phyloP scores from a whole-genome alignment of 2,329 filamentous ascomycete genomes.

The Aspergillus sp. region DNA sequence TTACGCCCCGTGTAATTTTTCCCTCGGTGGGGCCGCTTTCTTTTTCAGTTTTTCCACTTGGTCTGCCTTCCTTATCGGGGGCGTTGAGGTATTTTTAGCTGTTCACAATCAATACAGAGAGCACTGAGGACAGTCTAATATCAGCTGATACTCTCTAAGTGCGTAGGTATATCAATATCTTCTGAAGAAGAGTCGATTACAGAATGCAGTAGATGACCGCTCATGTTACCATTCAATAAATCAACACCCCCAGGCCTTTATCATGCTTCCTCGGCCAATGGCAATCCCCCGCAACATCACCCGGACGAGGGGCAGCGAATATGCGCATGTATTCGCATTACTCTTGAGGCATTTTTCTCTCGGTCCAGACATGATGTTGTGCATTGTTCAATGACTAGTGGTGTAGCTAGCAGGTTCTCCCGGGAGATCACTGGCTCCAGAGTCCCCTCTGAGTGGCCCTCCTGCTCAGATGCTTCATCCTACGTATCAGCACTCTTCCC shows the following conservation, averaged over 20 bases:
- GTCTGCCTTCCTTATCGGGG: neutral
- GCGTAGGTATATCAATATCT: neutral
- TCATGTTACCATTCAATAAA: too few relatives aligned
- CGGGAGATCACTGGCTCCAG: too few relatives aligned
- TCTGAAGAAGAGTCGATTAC: too few relatives aligned
- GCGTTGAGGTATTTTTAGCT: neutral
- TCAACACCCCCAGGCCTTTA: too few relatives aligned
- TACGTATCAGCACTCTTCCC: neutral
- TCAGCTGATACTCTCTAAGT: too few relatives aligned
- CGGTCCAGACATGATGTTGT: neutral
- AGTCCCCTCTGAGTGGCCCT: neutral
- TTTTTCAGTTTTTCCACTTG: constrained; percentile 5
- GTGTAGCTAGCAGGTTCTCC: too few relatives aligned
- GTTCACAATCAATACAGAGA: too few relatives aligned
- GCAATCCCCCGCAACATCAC: too few relatives aligned
- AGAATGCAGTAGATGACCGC: too few relatives aligned
- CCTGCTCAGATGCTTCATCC: neutral
- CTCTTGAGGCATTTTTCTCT: constrained; percentile 1
- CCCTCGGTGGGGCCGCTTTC: constrained; percentile 7
- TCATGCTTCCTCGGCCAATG: too few relatives aligned
- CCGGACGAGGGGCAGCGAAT: neutral
- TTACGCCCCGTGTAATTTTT: constrained; percentile 7
- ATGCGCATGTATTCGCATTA: neutral
- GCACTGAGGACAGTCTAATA: too few relatives aligned
- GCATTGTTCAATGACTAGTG: neutral